phyloP scores from a whole-genome alignment of 2,329 filamentous ascomycete genomes.

The Sphaerulina vaccinii region DNA sequence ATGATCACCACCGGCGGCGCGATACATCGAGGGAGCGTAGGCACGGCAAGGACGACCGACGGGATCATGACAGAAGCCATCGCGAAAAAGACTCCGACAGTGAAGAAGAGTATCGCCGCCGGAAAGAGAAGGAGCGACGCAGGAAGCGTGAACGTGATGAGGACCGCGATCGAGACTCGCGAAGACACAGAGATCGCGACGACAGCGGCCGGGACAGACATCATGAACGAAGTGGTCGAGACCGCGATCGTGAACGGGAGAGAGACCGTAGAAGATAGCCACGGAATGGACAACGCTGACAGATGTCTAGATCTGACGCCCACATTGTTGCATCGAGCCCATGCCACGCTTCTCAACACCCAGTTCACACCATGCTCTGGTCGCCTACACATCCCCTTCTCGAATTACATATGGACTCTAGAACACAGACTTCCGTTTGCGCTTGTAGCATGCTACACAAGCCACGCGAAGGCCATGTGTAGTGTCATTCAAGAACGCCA shows the following conservation, averaged over 20 bases:
- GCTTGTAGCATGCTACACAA: background rate
- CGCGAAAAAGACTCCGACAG: conserved; percentile 25
- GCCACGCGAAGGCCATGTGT: background rate
- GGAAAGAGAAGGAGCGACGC: conserved; percentile 32
- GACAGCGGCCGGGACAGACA: conserved; percentile 27
- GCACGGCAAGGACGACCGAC: conserved; percentile 20
- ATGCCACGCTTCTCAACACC: background rate
- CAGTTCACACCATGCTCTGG: no score
- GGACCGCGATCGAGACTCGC: conserved; percentile 19
- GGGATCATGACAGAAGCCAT: conserved; percentile 24
- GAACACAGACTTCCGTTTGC: background rate
- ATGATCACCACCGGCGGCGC: conserved; percentile 16
- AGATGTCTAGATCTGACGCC: conserved; percentile 14
- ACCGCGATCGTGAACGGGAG: conserved; percentile 17
- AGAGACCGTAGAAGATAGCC: conserved; percentile 22
- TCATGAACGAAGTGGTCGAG: conserved; percentile 22
- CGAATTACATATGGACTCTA: background rate
- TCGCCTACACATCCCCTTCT: background rate
- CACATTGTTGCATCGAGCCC: background rate
- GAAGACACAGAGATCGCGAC: conserved; percentile 28
- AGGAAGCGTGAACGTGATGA: conserved; percentile 20
- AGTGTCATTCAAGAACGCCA: background rate
- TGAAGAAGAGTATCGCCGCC: conserved; percentile 31
- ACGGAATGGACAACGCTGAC: conserved; percentile 17
- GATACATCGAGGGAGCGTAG: conserved; percentile 11